A percentile compares a stretch with the other conserved stretches of the same genome.
Conservation (phyloP, 495 filamentous ascomycete genomes). For the Podospora comata region DNA sequence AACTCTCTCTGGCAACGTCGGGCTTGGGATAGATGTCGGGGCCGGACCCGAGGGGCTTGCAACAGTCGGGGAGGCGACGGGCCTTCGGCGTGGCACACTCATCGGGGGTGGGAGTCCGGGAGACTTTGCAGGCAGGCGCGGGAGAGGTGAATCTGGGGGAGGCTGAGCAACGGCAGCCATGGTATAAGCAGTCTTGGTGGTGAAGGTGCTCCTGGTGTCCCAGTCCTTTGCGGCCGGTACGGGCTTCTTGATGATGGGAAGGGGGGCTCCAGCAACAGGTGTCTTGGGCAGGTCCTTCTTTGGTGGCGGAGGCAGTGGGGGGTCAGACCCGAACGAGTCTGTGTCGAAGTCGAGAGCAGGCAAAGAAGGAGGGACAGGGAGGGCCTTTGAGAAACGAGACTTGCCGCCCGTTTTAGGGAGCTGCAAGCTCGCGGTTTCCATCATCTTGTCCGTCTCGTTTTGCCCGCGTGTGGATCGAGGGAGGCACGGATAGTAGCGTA, state of each 20-base stretch:
- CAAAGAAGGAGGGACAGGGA: constrained; percentile 33
- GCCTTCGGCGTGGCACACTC: constrained; percentile 25
- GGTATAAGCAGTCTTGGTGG: neutral
- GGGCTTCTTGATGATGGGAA: constrained; percentile 10
- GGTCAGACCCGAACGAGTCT: constrained; percentile 18
- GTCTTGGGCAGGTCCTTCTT: constrained; percentile 19
- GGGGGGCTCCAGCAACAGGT: constrained; percentile 7
- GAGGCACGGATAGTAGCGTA: constrained; percentile 18
- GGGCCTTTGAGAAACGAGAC: constrained; percentile 39
- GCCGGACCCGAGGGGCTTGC: constrained; percentile 7
- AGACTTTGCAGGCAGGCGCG: constrained; percentile 21
- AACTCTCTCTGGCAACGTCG: constrained; percentile 15
- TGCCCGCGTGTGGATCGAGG: constrained; percentile 20
- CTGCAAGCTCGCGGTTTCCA: constrained; percentile 29
- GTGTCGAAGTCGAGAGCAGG: constrained; percentile 18
- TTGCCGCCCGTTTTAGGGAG: constrained; percentile 31
- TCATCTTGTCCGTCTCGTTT: constrained; percentile 22
- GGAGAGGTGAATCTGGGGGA: constrained; percentile 3
- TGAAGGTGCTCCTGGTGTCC: constrained; percentile 4
- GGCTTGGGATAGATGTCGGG: constrained; percentile 10
- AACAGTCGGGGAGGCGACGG: constrained; percentile 26
- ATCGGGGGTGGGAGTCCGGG: constrained; percentile 32
- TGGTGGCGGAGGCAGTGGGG: constrained; percentile 15
- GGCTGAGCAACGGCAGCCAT: constrained; percentile 22
- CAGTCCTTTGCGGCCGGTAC: neutral